Evolutionary conservation across 495 filamentous ascomycete species (phyloP).

Genomic region (Recurvomyces mirabilis): DNA sequence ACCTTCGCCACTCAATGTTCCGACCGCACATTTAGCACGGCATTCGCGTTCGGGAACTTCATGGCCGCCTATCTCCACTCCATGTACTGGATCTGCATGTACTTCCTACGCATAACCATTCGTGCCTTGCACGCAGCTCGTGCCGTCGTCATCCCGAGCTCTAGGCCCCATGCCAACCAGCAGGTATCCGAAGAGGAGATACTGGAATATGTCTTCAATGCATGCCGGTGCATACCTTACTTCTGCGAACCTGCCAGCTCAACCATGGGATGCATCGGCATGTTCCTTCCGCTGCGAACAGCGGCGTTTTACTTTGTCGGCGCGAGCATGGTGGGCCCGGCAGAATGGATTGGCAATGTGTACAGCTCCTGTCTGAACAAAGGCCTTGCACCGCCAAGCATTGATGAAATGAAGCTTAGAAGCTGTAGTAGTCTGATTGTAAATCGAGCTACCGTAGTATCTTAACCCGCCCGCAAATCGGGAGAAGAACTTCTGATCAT

Average conservation of each 20-base stretch:
- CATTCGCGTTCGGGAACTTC: not conserved
- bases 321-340: not conserved
- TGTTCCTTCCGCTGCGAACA: not conserved
- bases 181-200: slow-evolving; percentile 1
- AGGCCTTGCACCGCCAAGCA: not conserved
- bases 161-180: not conserved
- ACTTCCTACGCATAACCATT: not conserved
- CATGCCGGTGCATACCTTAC: not conserved
- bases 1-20: not conserved
- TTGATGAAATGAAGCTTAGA: not conserved
- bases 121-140: not conserved
- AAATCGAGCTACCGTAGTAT: no score
- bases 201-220: not conserved
- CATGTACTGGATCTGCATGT: not conserved
- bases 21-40: not conserved
- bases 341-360: not conserved
- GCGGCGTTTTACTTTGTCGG: not conserved
- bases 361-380: not conserved
- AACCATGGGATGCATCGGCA: not conserved
- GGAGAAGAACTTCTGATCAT: no score
- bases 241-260: not conserved
- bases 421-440: not conserved
- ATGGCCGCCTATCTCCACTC: not conserved
- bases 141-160: not conserved
- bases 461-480: no score